Evolutionary conservation across 352 stramenopile species (phyloP).

Genomic region (Phytopythium aichiense): DNA sequence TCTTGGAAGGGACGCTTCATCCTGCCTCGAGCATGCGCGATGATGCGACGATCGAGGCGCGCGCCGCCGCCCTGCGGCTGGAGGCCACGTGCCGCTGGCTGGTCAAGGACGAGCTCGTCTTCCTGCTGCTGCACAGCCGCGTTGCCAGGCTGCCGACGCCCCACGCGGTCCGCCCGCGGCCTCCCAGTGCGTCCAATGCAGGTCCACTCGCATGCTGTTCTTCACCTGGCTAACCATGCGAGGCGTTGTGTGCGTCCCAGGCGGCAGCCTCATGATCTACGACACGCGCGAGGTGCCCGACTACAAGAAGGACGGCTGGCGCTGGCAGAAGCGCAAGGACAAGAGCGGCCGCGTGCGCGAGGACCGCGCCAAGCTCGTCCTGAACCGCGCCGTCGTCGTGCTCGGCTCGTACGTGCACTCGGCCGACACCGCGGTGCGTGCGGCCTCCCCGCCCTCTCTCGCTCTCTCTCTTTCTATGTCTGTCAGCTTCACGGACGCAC

Average conservation of each 20-base stretch:
- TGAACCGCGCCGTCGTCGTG: constrained; percentile 80
- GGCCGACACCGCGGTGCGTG: constrained; percentile 52
- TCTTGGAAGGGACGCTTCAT: background rate
- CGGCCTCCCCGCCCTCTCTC: background rate
- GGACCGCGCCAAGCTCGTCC: constrained; percentile 80
- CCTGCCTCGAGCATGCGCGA: constrained; percentile 8
- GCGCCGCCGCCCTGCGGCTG: constrained; percentile 31
- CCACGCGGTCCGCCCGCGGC: constrained; percentile 36
- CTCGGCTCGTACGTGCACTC: constrained; percentile 84
- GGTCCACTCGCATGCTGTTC: background rate
- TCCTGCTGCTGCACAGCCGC: constrained; percentile 60
- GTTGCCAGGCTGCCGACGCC: constrained; percentile 37
- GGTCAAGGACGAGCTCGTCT: constrained; percentile 79
- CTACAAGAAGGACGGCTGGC: constrained; percentile 86
- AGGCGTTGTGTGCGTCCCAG: constrained; percentile 20
- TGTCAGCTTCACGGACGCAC: background rate
- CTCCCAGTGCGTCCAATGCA: constrained; percentile 42
- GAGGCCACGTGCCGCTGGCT: constrained; percentile 67
- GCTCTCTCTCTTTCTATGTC: background rate
- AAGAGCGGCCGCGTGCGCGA: constrained; percentile 72
- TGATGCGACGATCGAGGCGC: constrained; percentile 17
- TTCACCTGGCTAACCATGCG: background rate
- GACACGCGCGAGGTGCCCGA: constrained; percentile 53
- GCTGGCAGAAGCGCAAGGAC: constrained; percentile 85
- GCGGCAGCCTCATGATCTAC: constrained; percentile 70